These are phyloP conservation scores for Aspergillus japonicus DNA, from an alignment of 2,329 filamentous ascomycete species.

Conservation along the genomic window DNA sequence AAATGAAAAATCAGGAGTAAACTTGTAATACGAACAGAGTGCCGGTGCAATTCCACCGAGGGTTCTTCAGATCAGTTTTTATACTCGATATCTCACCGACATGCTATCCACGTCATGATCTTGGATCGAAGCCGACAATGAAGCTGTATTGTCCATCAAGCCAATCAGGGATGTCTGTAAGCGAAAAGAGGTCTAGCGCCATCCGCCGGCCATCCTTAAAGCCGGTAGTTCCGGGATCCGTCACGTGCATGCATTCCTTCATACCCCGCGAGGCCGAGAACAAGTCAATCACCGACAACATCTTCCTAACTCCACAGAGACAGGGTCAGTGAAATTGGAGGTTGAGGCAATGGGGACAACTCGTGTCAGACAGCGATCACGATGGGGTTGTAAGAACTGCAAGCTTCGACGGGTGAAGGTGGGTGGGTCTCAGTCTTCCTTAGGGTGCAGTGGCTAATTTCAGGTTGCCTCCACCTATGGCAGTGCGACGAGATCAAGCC, in stretches of 20 bases:
- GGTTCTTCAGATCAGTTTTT: background rate
- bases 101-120: background rate
- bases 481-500: background rate
- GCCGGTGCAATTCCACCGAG: no score
- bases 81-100: background rate
- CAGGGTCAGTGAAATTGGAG: background rate
- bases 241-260: background rate
- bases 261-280: background rate
- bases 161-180: background rate
- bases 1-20: background rate
- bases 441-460: background rate
- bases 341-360: background rate
- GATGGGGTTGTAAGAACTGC: background rate
- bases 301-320: no score
- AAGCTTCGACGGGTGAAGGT: conserved; percentile 2
- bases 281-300: background rate
- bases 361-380: background rate
- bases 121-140: background rate
- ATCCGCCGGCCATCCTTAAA: background rate
- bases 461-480: background rate
- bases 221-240: background rate
- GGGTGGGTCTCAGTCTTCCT: background rate
- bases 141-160: background rate
- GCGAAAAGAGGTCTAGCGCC: background rate
- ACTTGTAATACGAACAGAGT: background rate